These are phyloP conservation scores for Physcomitrium patens DNA, from an alignment of 225 moss, liverwort and hornwort species.

Conservation along the genomic window DNA sequence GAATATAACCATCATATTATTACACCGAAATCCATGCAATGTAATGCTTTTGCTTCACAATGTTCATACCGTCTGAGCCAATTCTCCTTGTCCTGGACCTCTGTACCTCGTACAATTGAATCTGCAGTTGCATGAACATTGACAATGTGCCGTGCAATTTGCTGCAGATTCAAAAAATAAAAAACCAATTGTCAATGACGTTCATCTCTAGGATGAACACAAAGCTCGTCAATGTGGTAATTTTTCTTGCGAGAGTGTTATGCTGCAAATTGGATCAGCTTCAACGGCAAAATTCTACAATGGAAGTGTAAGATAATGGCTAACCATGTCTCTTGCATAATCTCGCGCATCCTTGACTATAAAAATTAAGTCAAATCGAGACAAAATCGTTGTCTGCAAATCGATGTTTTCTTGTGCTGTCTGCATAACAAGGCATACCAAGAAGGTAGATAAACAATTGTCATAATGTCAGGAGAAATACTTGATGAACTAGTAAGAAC, in stretches of 20 bases:
- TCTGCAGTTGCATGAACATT: slow-evolving; percentile 94
- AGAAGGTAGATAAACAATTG: slow-evolving; percentile 9
- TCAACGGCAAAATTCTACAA: slow-evolving; percentile 10
- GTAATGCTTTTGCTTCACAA: background rate
- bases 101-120: slow-evolving; percentile 73
- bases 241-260: background rate
- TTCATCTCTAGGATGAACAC: slow-evolving; percentile 4
- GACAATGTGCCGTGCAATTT: slow-evolving; percentile 90
- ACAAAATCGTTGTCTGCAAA: slow-evolving; percentile 91
- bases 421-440: slow-evolving; percentile 46
- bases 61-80: slow-evolving; percentile 78
- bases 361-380: slow-evolving; percentile 95
- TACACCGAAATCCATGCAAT: background rate
- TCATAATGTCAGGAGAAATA: background rate
- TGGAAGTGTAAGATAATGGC: background rate
- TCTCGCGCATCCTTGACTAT: slow-evolving; percentile 96
- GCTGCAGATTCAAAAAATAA: slow-evolving; percentile 36
- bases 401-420: slow-evolving; percentile 98
- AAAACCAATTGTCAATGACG: slow-evolving; percentile 10
- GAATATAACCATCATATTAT: background rate
- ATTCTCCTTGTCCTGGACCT: slow-evolving; percentile 78
- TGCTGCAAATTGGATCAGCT: background rate
- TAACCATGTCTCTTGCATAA: slow-evolving; percentile 81
- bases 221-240: background rate
- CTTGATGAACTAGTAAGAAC: background rate